Evolutionary conservation across 2,329 filamentous ascomycete genomes (phyloP), one percentile per base, ranked within the genome.

Genomic region (Fusarium tjaetaba): DNA sequence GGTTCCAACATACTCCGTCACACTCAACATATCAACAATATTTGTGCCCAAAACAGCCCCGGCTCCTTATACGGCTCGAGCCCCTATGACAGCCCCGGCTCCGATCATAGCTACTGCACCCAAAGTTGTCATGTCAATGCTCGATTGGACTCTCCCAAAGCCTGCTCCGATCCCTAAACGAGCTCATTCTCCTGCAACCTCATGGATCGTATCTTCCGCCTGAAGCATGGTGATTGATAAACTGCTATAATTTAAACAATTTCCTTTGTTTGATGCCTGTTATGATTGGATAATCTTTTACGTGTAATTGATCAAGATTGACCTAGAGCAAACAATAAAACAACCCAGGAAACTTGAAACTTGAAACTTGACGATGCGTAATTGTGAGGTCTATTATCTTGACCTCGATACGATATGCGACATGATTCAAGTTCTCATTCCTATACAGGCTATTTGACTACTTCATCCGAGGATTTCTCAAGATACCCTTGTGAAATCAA

Each of bases 51-150:
- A 26, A 2, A 74, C 58, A 7, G 68, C 72, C 15, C 60, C 53
- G 3, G 45, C 65, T 13, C 72, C 72, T 20, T 41, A 57, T 34
- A 75, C 52, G 26, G 65, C 38, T 22, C 51, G 45, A 10, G 48
- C 72, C 10, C 72, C 72, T 8, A 34, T 13, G 10, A 73, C 67
- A 4, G 68, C 61, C 8, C 65, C 55, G 16, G 61, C 72, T 7
- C 72, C 72, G 0, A 20, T 49, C 22, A 73, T 75, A 16, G 72
- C 56, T 4, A 51, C 45, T 4, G 62, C 41, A 18, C 69, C 72
- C 14, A 51, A 64, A n/a, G 48, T 73, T 11, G 70, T 73, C 41
- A 60, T 60, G 34, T 66, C 64, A 5, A 72, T 62, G 61, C 52
- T 70, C 5, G 39, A 38, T 20, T 69, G 49, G 45, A 46, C 61